These are phyloP conservation scores for Trichoderma virens DNA, from an alignment of 495 filamentous ascomycete species.

Conservation along the genomic window DNA sequence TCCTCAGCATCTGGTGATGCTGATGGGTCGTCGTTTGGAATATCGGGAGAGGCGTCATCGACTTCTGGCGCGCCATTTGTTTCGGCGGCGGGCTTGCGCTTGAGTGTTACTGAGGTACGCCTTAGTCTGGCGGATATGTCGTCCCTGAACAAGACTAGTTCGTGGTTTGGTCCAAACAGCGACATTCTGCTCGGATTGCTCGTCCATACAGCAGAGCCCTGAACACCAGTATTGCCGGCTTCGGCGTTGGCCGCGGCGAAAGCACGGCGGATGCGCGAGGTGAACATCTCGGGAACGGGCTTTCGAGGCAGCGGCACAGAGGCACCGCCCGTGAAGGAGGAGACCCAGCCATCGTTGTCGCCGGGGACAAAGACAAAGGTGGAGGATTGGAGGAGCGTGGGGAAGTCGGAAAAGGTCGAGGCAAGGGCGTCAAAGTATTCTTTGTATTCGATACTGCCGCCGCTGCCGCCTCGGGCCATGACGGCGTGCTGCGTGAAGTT, in stretches of 20 bases:
- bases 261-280: constrained; percentile 67
- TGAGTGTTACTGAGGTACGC: constrained; percentile 60
- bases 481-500: constrained; percentile 73
- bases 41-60: background rate
- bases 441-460: constrained; percentile 83
- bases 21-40: background rate
- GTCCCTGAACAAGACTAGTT: constrained; percentile 79
- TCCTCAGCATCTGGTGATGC: constrained; percentile 12
- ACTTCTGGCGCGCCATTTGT: constrained; percentile 17
- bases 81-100: constrained; percentile 28
- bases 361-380: constrained; percentile 91
- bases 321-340: constrained; percentile 77
- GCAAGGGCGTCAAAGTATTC: constrained; percentile 87
- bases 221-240: constrained; percentile 20
- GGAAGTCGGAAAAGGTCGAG: constrained; percentile 74
- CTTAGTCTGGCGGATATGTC: constrained; percentile 72
- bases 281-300: constrained; percentile 77
- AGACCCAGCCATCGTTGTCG: constrained; percentile 90
- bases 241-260: constrained; percentile 71
- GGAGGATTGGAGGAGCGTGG: constrained; percentile 64
- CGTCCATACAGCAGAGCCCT: constrained; percentile 74
- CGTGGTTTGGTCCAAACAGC: constrained; percentile 77
- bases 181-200: constrained; percentile 75
- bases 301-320: constrained; percentile 65
- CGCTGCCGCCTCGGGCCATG: constrained; percentile 60